Conservation (phyloP, 768 basidiomycete species). For the Mycena metata region DNA sequence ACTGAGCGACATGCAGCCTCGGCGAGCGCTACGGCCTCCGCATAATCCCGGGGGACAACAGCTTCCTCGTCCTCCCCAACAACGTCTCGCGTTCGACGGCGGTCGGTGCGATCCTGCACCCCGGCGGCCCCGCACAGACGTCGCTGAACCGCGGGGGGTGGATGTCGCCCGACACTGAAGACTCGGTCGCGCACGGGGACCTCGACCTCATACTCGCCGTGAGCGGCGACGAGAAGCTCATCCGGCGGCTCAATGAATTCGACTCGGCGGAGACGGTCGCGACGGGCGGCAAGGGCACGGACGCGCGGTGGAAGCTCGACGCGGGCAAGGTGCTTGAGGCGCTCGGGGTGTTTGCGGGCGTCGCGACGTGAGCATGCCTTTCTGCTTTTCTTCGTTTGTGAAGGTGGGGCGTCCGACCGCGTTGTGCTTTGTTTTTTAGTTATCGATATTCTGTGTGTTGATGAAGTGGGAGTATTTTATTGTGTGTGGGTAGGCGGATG, state of each 20-base stretch:
- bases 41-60: constrained; percentile 84
- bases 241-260: constrained; percentile 82
- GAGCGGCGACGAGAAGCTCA: constrained; percentile 82
- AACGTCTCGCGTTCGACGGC: constrained; percentile 88
- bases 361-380: constrained; percentile 22
- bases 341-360: constrained; percentile 41
- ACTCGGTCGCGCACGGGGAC: constrained; percentile 40
- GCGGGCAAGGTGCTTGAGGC: constrained; percentile 47
- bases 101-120: constrained; percentile 83
- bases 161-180: constrained; percentile 54
- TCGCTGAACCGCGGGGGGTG: constrained; percentile 55
- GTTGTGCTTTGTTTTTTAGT: constrained; percentile 19
- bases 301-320: constrained; percentile 78
- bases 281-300: constrained; percentile 80
- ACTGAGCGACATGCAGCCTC: constrained; percentile 56
- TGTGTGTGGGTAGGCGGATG: neutral
- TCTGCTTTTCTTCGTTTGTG: neutral
- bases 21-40: constrained; percentile 87
- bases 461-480: neutral
- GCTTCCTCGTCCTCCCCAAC: constrained; percentile 87
- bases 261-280: constrained; percentile 80
- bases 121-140: constrained; percentile 64
- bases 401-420: constrained; percentile 2
- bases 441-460: constrained; percentile 40
- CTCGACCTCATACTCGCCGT: constrained; percentile 42